Base-by-base conservation (phyloP, 805 yeast species). In the Kuraishia capsulata region DNA sequence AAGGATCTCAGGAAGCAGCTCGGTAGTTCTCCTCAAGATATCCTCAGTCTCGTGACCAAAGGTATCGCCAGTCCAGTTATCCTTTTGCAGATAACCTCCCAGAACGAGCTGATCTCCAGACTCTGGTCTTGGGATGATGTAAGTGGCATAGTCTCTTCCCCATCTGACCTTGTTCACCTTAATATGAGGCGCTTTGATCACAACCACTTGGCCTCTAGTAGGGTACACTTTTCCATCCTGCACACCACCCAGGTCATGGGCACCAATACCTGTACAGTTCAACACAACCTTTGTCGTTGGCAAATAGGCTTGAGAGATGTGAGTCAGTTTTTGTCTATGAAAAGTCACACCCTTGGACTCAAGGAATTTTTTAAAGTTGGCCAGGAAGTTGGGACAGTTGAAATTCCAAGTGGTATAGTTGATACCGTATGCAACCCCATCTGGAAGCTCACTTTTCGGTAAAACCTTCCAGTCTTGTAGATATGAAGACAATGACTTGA, bases 231-330 rank as follows among this genome's bases (percentile, higher is more conserved):
- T 58, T 6, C 60, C 43, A 50, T 85, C 95, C 17, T 62, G 59
- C 14, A 81, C 85, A 10, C 89, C 92, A 5, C 77, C 77, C 4
- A 85, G 59, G 2, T 56, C 52, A 35, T 63, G 64, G 2, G 92
- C 83, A 9, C 88, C 84, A 17, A 81, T 62, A 5, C 94, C 95
- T 0, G 88, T 68, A 55, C 94, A 83, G 49, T 85, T 85, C 68
- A 83, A 79, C 6, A 82, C 80, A 4, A 57, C 62, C 31, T 64
- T 55, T 2, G 77, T 65, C 2, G 52, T 38, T 9, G 52, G 41
- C 14, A 46, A 23, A 20, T 20, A 71, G 2, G 83, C 87, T 44
- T 81, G 78, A 4, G 71, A 53, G 34, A 83, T 65, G 50, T 79
- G 80, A 2, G 63, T 50, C 20, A 82, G 44, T 20, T 64, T 69